Evolutionary conservation across 139 green algal genomes (phyloP), one percentile per base, ranked within the genome.

Genomic region (Nannochloris sp.): DNA sequence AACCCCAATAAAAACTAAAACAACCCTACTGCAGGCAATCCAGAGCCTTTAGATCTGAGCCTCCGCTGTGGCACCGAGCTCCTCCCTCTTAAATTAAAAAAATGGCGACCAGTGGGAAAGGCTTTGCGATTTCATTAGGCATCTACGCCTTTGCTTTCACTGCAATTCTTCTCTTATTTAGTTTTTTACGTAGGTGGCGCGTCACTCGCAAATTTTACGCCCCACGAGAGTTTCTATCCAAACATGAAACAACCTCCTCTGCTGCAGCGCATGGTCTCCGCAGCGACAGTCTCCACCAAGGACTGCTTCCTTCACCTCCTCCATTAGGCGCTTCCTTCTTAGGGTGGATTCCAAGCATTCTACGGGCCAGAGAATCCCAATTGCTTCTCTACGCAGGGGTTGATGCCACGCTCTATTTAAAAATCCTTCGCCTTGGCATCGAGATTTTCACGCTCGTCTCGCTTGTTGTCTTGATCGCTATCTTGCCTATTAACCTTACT

Each of bases 91-190:
- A n/a, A n/a, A n/a, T n/a, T n/a, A n/a, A 45, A 45, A 12, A 19
- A 12, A 60, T 60, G 54, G 54, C 54, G 29, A 39, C 31, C 29
- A 60, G 29, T 24, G 54, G n/a, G 27, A 31, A 42, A 31, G 54
- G 54, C 14, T 60, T 42, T 60, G 54, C n/a, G 13, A 60, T 60
- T 24, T 42, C 54, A 8, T 31, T 60, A n/a, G 54, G n/a, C 31
- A 35, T 60, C 32, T 60, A 60, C 32, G 27, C 39, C 7, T 27
- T 13, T 12, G 31, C 39, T 38, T 27, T 39, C 14, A 27, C 30
- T 6, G 30, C 39, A 10, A 15, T 36, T 15, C 24, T 60, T 39
- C n/a, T 15, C 7, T 39, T 60, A 6, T 60, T 60, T n/a, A 27
- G n/a, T 1, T 42, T 35, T 39, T 60, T 27, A 31, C 27, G 54